A percentile compares a stretch with the other conserved stretches of the same genome.
phyloP scores from a whole-genome alignment of 441 rosid species.

The Lepidium campestre region DNA sequence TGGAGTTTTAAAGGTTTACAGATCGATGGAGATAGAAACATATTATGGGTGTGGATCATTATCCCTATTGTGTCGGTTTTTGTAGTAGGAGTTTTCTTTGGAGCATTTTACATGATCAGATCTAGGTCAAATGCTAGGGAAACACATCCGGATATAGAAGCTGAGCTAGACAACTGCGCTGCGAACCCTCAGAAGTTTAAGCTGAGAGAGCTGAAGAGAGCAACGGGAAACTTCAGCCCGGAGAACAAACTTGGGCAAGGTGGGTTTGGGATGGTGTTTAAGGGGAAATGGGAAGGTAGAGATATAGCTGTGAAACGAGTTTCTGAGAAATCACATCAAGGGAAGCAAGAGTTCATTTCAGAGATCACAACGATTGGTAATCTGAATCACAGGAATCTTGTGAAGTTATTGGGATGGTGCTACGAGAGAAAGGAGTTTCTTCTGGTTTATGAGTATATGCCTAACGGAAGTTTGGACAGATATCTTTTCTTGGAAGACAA shows the following conservation, averaged over 20 bases:
- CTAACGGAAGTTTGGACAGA: conserved; percentile 58
- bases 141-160: conserved; percentile 37
- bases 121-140: conserved; percentile 22
- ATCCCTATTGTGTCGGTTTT: conserved; percentile 17
- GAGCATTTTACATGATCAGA: neutral
- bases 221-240: conserved; percentile 44
- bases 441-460: conserved; percentile 61
- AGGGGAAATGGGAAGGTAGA: conserved; percentile 41
- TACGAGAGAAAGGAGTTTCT: conserved; percentile 46
- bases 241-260: conserved; percentile 64
- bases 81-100: conserved; percentile 2
- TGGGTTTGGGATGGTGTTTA: conserved; percentile 69
- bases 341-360: conserved; percentile 66
- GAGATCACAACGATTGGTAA: conserved; percentile 76
- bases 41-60: conserved; percentile 32
- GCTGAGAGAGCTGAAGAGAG: conserved; percentile 46
- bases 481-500: conserved; percentile 35
- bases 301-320: conserved; percentile 64
- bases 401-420: conserved; percentile 71
- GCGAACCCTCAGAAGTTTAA: conserved; percentile 48
- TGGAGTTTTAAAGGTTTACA: conserved; percentile 42
- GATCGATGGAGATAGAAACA: conserved; percentile 10
- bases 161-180: conserved; percentile 37
- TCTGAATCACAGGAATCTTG: conserved; percentile 55
- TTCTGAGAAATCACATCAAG: conserved; percentile 54